Conservation (phyloP, 2,329 filamentous ascomycete species). For the Stagonosporopsis tanaceti region DNA sequence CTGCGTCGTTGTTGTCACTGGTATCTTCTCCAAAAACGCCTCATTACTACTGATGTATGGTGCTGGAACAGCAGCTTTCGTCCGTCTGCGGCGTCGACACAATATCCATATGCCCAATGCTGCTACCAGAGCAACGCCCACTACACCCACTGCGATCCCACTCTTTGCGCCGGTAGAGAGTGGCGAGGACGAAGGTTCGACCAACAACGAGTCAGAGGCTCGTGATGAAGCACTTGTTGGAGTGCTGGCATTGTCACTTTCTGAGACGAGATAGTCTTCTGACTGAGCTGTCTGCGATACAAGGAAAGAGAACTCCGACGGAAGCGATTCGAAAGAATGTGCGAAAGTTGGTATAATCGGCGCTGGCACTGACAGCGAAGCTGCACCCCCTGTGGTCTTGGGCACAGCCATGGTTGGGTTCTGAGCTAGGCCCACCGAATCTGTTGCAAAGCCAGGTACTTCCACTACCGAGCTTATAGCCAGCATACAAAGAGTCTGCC, state of each 20-base stretch:
- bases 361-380: not conserved
- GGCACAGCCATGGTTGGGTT: not conserved
- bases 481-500: not conserved
- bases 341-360: not conserved
- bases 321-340: not conserved
- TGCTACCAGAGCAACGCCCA: not conserved
- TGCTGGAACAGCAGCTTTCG: not conserved
- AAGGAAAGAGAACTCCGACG: not conserved
- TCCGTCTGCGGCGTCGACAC: conserved; percentile 1
- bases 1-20: not conserved
- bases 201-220: not conserved
- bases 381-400: not conserved
- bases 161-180: not conserved
- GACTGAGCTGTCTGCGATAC: not conserved
- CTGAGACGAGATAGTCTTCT: not conserved
- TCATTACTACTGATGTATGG: not conserved
- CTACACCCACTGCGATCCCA: not conserved
- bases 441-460: not conserved
- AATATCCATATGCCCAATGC: not conserved
- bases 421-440: not conserved
- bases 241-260: not conserved
- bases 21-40: not conserved
- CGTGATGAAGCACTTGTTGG: not conserved
- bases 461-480: not conserved
- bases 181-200: not conserved